Conservation (phyloP, 768 basidiomycete species). For the Psilocybe cyanescens region DNA sequence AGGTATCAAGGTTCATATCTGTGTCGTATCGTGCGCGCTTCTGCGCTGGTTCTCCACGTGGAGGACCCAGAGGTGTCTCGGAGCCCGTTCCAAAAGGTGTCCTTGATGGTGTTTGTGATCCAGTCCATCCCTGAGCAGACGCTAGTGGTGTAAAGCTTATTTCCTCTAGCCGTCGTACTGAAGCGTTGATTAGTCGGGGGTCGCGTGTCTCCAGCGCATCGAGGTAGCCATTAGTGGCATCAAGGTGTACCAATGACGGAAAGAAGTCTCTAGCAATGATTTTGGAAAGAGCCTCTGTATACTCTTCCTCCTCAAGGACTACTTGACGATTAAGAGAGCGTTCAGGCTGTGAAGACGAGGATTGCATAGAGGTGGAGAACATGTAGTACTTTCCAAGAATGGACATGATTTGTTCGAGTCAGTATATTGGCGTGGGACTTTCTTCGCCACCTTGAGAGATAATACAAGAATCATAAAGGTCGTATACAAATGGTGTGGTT, state of each 20-base stretch:
- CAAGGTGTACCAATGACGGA: constrained; percentile 87
- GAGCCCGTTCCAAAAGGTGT: constrained; percentile 68
- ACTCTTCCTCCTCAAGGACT: constrained; percentile 92
- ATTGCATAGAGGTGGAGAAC: background rate
- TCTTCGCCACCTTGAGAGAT: background rate
- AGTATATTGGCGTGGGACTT: constrained; percentile 16
- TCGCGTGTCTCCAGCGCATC: constrained; percentile 80
- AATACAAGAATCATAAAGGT: background rate
- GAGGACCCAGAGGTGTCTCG: constrained; percentile 65
- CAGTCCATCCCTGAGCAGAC: constrained; percentile 31
- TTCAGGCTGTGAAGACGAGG: constrained; percentile 30
- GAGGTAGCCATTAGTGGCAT: constrained; percentile 87
- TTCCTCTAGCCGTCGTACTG: constrained; percentile 75
- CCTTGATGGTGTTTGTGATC: constrained; percentile 51
- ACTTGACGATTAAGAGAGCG: constrained; percentile 74
- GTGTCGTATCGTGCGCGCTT: constrained; percentile 67
- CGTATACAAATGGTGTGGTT: background rate
- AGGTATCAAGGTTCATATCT: constrained; percentile 75
- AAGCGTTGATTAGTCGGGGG: constrained; percentile 73
- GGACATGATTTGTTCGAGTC: background rate
- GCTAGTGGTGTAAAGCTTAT: constrained; percentile 54
- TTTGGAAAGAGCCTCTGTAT: constrained; percentile 84
- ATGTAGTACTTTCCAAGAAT: background rate
- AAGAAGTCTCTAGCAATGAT: constrained; percentile 99
- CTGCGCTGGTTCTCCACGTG: constrained; percentile 42